Conservation (phyloP, 2,329 filamentous ascomycete genomes). For the Claviceps lovelessii region DNA sequence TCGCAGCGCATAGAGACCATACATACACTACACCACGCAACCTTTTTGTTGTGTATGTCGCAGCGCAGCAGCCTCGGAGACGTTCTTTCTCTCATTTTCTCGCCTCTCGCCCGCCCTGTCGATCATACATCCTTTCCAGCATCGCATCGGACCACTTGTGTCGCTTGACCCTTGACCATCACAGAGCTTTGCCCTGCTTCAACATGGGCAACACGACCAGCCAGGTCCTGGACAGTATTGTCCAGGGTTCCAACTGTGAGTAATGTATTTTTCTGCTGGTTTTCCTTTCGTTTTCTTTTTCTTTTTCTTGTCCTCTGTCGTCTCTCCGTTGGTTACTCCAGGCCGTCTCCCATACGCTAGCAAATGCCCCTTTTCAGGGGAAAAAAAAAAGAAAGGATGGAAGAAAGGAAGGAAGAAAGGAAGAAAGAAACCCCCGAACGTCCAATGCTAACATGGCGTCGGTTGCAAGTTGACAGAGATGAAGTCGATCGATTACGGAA, state of each 20-base stretch:
- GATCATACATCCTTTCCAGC: background rate
- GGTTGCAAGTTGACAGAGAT: conserved; percentile 69
- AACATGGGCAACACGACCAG: conserved; percentile 56
- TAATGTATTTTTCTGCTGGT: background rate
- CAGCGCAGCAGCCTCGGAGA: no score
- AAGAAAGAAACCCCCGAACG: no score
- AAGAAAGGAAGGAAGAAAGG: no score
- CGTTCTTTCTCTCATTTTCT: background rate
- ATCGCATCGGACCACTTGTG: background rate
- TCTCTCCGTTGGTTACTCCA: no score
- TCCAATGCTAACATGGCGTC: conserved; percentile 5
- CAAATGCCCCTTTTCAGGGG: background rate
- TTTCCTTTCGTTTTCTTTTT: background rate
- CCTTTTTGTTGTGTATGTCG: no score
- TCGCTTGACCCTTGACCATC: background rate
- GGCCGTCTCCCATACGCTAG: no score
- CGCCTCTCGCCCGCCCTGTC: background rate
- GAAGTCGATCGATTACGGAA: conserved; percentile 93
- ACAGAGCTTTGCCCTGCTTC: background rate
- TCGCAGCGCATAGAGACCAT: background rate
- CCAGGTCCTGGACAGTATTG: conserved; percentile 82
- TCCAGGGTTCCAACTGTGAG: conserved; percentile 89
- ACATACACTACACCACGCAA: no score
- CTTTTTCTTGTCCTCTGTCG: background rate
- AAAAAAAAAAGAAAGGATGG: no score